phyloP scores from a whole-genome alignment of 805 yeast genomes.

The Wickerhamiella alocasiicola region DNA sequence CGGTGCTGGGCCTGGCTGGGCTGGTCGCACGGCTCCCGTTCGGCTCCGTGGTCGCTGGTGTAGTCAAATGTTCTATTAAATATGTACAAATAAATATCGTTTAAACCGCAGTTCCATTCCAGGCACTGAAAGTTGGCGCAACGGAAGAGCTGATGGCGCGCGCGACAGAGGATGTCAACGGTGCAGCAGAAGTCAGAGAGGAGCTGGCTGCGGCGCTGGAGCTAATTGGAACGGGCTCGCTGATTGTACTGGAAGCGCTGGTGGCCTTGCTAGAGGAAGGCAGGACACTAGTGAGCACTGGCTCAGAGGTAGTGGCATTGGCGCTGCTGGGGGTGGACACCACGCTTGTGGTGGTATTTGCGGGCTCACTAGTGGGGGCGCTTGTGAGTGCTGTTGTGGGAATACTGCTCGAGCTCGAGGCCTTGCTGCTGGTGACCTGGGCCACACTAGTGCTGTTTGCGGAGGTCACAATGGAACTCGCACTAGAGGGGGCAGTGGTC shows the following conservation, averaged over 20 bases:
- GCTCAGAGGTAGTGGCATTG: too few relatives aligned
- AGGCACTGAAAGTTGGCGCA: background rate
- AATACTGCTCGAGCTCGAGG: background rate
- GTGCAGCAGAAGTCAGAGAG: background rate
- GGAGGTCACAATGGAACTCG: background rate
- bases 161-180: background rate
- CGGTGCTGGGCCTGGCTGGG: too few relatives aligned
- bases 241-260: conserved; percentile 3
- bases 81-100: too few relatives aligned
- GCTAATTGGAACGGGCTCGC: background rate
- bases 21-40: too few relatives aligned
- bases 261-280: conserved; percentile 5
- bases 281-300: background rate
- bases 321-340: too few relatives aligned
- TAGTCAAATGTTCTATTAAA: too few relatives aligned
- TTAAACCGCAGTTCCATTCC: background rate
- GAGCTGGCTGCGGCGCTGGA: conserved; percentile 5
- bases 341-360: too few relatives aligned
- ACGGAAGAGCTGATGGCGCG: too few relatives aligned
- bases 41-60: too few relatives aligned
- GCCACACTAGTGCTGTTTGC: background rate
- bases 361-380: background rate
- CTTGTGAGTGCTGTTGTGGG: conserved; percentile 2
- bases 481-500: too few relatives aligned
- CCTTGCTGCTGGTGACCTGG: background rate